Percentiles rank a stretch among this genome's conserved stretches.
phyloP scores from a whole-genome alignment of 352 stramenopile genomes.

The Thalassiosira ordinaria region DNA sequence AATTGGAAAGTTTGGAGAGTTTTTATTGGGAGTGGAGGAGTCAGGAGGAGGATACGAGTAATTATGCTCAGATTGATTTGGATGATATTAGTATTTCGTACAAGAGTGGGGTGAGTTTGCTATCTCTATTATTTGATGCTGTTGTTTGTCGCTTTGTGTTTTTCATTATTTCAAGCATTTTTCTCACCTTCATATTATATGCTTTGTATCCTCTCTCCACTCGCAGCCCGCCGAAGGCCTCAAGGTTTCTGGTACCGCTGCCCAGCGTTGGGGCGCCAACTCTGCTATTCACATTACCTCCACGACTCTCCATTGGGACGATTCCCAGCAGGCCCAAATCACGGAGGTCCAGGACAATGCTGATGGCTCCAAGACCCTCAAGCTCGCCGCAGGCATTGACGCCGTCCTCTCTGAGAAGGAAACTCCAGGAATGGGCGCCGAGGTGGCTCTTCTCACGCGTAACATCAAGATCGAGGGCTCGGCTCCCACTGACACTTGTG shows the following conservation, averaged over 20 bases:
- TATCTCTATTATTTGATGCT: not conserved
- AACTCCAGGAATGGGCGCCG: constrained; percentile 43
- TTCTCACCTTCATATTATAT: too few species aligned
- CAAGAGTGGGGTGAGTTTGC: constrained; percentile 44
- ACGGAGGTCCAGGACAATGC: constrained; percentile 11
- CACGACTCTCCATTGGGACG: constrained; percentile 39
- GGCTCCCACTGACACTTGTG: constrained; percentile 5
- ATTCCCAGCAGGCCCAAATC: constrained; percentile 50
- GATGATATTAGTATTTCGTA: constrained; percentile 64
- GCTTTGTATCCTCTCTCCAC: not conserved
- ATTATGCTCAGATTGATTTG: constrained; percentile 47
- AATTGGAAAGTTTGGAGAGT: constrained; percentile 17
- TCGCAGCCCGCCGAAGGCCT: constrained; percentile 54
- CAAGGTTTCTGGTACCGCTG: constrained; percentile 8
- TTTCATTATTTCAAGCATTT: not conserved
- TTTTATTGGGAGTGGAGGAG: constrained; percentile 2
- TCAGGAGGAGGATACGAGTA: constrained; percentile 15
- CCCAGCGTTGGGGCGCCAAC: constrained; percentile 46
- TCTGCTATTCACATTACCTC: constrained; percentile 63
- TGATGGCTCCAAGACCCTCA: constrained; percentile 38
- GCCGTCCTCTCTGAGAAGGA: constrained; percentile 46
- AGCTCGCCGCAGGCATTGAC: constrained; percentile 38
- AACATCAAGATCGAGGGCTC: constrained; percentile 64
- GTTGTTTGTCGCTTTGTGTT: not conserved
- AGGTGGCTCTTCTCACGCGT: constrained; percentile 58